Conservation (phyloP, 2,329 filamentous ascomycete species). For the Ophiostoma pallidulum region DNA sequence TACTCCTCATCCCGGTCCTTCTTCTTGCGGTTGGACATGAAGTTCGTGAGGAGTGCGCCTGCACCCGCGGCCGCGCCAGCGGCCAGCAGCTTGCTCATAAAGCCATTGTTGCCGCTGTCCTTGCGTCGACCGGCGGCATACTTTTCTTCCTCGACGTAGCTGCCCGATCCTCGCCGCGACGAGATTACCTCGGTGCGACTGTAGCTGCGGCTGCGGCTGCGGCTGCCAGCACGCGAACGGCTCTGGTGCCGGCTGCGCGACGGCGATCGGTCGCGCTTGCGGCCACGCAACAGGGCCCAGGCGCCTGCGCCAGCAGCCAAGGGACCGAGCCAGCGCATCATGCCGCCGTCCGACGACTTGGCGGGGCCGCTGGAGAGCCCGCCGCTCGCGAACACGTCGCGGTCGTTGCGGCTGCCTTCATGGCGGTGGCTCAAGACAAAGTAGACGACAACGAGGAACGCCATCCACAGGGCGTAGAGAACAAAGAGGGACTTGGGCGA, state of each 20-base stretch:
- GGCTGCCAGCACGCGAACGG: conserved; percentile 22
- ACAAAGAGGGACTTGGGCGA: conserved; percentile 81
- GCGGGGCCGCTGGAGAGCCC: conserved; percentile 43
- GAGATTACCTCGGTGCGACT: conserved; percentile 39
- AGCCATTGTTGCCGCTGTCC: conserved; percentile 37
- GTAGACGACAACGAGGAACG: conserved; percentile 61
- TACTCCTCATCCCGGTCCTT: conserved; percentile 44
- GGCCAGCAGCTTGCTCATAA: conserved; percentile 51
- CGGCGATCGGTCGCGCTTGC: conserved; percentile 27
- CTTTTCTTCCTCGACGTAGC: conserved; percentile 57
- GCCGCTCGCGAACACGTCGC: conserved; percentile 46
- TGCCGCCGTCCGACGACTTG: conserved; percentile 26
- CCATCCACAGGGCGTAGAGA: conserved; percentile 71
- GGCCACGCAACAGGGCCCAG: conserved; percentile 36
- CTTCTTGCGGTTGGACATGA: conserved; percentile 44
- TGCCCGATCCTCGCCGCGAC: conserved; percentile 44
- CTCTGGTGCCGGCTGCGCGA: conserved; percentile 28
- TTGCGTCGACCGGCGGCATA: conserved; percentile 40
- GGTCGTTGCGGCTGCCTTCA: conserved; percentile 39
- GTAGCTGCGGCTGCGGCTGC: conserved; percentile 22
- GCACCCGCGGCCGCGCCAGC: conserved; percentile 54
- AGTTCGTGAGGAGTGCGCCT: conserved; percentile 49
- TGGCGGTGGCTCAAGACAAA: conserved; percentile 69
- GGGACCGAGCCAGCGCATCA: conserved; percentile 40
- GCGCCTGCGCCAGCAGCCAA: conserved; percentile 43